A percentile compares a stretch with the other conserved stretches of the same genome.
Conservation (phyloP, 345 rosid species). For the Nasturtium officinale region DNA sequence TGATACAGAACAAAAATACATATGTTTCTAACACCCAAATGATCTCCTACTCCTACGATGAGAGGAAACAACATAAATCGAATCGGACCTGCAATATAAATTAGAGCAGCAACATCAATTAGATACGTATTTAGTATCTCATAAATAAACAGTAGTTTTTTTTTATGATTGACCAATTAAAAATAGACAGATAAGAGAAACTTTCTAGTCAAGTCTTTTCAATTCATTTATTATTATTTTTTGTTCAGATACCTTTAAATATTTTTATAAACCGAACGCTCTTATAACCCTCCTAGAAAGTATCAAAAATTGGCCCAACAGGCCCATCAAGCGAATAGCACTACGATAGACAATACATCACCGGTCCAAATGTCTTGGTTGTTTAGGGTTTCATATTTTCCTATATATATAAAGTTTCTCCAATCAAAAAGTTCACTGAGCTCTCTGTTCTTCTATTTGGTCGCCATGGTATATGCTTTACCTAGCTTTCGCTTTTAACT, state of each 20-base stretch:
- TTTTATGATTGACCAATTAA: no score
- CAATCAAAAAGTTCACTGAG: background rate
- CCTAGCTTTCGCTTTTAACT: background rate
- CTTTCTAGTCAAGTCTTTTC: no score
- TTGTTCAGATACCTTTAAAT: no score
- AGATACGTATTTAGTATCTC: no score
- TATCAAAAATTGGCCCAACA: background rate
- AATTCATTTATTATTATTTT: no score
- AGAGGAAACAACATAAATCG: background rate
- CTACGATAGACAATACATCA: background rate
- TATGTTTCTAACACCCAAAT: no score
- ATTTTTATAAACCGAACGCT: no score
- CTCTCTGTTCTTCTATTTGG: background rate
- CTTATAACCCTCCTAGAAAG: background rate
- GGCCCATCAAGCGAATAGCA: background rate
- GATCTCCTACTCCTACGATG: background rate
- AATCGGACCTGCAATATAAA: background rate
- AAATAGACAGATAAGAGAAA: no score
- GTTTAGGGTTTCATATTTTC: conserved; percentile 30
- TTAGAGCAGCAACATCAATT: no score
- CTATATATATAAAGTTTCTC: background rate
- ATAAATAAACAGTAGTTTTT: no score
- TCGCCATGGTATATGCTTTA: conserved; percentile 34
- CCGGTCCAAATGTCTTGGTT: background rate
- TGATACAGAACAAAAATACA: no score